Evolutionary conservation across 108 stramenopile genomes (phyloP).

Genomic region (Poteriospumella lacustris): DNA sequence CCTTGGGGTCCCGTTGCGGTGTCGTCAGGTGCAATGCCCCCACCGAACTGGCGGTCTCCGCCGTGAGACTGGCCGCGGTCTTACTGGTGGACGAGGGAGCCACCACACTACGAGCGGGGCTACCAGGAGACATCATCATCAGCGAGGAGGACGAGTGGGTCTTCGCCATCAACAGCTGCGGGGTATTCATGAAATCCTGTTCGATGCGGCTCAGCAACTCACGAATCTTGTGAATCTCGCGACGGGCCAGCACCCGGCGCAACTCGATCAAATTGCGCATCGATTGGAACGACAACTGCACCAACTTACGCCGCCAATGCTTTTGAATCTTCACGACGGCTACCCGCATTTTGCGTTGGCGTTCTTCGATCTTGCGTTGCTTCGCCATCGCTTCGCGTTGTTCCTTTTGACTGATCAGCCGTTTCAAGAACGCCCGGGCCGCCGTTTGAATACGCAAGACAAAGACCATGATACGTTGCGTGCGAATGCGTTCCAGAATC

Average conservation of each 20-base stretch:
- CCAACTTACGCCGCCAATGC: background rate
- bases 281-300: background rate
- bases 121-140: too few species aligned
- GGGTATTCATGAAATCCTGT: background rate
- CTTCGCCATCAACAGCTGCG: too few species aligned
- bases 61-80: too few species aligned
- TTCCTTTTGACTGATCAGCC: background rate
- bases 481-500: background rate
- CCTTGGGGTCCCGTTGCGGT: background rate
- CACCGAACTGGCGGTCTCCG: background rate
- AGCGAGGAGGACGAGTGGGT: too few species aligned
- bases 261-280: background rate
- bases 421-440: background rate
- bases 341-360: background rate
- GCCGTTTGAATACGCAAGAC: background rate
- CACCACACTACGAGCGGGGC: too few species aligned
- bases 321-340: constrained; percentile 2
- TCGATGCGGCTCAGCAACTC: background rate
- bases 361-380: background rate
- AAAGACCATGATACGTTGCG: background rate
- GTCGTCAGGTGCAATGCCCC: background rate
- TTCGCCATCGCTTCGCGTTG: background rate
- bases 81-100: too few species aligned
- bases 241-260: background rate
- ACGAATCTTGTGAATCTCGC: background rate